A percentile compares a stretch with the other conserved stretches of the same genome.
Conservation (phyloP, 306 rosid genomes). For the Trifolium dubium region DNA sequence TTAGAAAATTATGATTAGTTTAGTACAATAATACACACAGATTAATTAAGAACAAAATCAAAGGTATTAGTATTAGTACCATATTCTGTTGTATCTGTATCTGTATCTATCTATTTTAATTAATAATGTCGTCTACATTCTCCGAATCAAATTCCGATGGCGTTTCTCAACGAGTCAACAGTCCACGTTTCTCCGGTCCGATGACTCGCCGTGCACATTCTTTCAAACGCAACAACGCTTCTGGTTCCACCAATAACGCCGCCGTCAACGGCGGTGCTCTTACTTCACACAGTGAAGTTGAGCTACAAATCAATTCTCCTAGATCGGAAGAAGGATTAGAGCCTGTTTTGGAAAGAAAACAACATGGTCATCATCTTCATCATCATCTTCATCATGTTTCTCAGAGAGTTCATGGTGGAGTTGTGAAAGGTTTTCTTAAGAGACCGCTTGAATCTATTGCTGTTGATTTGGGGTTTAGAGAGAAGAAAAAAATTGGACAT, state of each 20-base stretch:
- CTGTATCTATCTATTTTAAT: neutral
- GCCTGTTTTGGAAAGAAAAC: conserved; percentile 55
- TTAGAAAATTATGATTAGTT: too few relatives aligned
- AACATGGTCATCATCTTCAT: conserved; percentile 46
- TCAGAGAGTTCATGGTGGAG: conserved; percentile 60
- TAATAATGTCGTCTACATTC: conserved; percentile 52
- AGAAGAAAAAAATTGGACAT: conserved; percentile 78
- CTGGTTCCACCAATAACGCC: conserved; percentile 17
- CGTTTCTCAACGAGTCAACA: conserved; percentile 84
- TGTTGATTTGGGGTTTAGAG: conserved; percentile 74
- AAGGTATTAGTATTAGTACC: too few relatives aligned
- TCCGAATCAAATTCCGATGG: conserved; percentile 65
- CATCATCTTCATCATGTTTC: conserved; percentile 50
- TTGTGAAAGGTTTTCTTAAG: conserved; percentile 52
- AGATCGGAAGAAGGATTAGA: conserved; percentile 62
- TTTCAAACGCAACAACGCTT: conserved; percentile 68
- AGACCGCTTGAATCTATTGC: conserved; percentile 65
- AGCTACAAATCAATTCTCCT: conserved; percentile 72
- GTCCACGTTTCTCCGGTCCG: conserved; percentile 91
- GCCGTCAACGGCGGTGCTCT: conserved; percentile 29
- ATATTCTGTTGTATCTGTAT: neutral
- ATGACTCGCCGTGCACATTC: conserved; percentile 98
- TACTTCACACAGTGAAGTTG: conserved; percentile 66
- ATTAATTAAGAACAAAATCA: neutral
- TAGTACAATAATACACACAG: neutral